Percentiles rank a stretch among this genome's conserved stretches.
phyloP scores from a whole-genome alignment of 2,329 filamentous ascomycete genomes.

The Phyllosticta capitalensis region DNA sequence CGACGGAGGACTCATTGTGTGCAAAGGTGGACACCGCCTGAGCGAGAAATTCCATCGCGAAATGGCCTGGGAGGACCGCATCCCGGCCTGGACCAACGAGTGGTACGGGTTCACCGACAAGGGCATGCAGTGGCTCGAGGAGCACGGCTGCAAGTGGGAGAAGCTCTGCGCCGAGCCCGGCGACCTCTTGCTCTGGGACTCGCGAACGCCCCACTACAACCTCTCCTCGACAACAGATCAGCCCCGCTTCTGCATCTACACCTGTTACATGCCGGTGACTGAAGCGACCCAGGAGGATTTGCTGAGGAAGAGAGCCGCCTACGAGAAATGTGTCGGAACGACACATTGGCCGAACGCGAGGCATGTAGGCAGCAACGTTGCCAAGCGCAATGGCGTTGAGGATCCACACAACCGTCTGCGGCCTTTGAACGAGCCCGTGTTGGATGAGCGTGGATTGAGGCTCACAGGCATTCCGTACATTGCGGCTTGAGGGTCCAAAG shows the following conservation, averaged over 20 bases:
- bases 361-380: conserved; percentile 24
- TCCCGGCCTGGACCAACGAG: conserved; percentile 28
- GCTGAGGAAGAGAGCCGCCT: conserved; percentile 23
- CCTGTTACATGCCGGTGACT: conserved; percentile 29
- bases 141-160: conserved; percentile 27
- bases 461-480: conserved; percentile 42
- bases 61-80: conserved; percentile 17
- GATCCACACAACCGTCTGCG: conserved; percentile 27
- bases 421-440: conserved; percentile 31
- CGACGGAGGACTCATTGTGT: conserved; percentile 39
- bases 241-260: conserved; percentile 24
- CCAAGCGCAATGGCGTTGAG: conserved; percentile 22
- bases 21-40: conserved; percentile 34
- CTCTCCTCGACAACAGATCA: conserved; percentile 24
- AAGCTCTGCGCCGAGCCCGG: conserved; percentile 35
- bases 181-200: conserved; percentile 39
- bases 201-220: conserved; percentile 37
- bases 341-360: conserved; percentile 28
- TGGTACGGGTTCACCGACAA: conserved; percentile 34
- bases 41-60: conserved; percentile 22
- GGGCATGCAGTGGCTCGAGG: conserved; percentile 35
- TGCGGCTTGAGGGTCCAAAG: not conserved
- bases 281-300: conserved; percentile 26
- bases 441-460: conserved; percentile 35
- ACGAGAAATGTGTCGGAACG: conserved; percentile 23